Evolutionary conservation across 1,284 basidiomycete genomes (phyloP), one percentile per base, ranked within the genome.

Genomic region (Blastosporella zonata): DNA sequence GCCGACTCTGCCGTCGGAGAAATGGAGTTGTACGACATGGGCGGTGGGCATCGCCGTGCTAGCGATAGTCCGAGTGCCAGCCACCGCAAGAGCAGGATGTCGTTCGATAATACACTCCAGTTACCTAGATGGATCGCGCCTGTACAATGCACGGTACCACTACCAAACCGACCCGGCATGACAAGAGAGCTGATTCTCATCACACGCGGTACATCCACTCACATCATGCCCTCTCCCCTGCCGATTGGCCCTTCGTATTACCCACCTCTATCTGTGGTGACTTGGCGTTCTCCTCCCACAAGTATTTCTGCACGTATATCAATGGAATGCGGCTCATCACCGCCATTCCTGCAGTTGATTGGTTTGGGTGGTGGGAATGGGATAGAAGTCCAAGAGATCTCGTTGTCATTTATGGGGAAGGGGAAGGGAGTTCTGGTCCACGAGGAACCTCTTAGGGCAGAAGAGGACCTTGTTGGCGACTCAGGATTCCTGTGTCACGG

Each of bases 1-100:
- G 79, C 80, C 2, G 88, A 91, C 64, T 79, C 89, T 33, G 82
- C 85, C 12, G 88, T 90, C 5, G 79, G 82, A 23, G 89, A 91
- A 62, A 71, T 90, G 29, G 82, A 86, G 42, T 67, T 90, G 35
- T 77, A 72, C 55, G 85, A 86, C 41, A 73, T 78, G 23, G 67
- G 62, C 39, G 56, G 33, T 58, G 60, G 48, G 58, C 44, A 64
- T 59, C 54, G 59, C 56, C 46, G 58, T 59, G 49, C 59, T 54
- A 48, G 62, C 61, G 59, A 57, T 61, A 35, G 38, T 18, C 34
- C 63, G 2, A 65, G 59, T 38, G 53, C 63, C 6, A 52, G 61
- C 15, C 55, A 64, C n/a, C 50, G 63, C 5, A 71, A 72, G 47
- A 74, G 75, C 15, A 75, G 82, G 23, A 57, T 75, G 33, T 82